Conservation (phyloP, 345 rosid genomes). For the Moricandia moricandioides region DNA sequence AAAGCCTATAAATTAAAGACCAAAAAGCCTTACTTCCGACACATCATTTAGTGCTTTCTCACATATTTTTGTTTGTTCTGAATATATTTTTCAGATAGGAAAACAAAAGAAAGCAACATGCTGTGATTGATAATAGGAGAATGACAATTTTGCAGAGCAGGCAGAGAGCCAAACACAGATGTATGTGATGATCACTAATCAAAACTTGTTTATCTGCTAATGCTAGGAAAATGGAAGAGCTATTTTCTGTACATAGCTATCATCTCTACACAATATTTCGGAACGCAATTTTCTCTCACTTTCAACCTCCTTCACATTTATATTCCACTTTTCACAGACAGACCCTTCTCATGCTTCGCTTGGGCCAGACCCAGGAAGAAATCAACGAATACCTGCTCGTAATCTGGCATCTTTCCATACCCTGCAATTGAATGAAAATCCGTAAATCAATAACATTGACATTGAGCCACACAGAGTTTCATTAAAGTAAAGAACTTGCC, state of each 20-base stretch:
- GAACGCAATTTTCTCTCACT: background rate
- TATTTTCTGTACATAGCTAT: constrained; percentile 28
- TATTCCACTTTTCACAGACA: constrained; percentile 4
- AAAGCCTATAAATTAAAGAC: background rate
- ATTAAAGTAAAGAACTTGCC: constrained; percentile 45
- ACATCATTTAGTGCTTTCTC: background rate
- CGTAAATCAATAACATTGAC: background rate
- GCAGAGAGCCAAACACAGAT: background rate
- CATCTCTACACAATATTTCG: constrained; percentile 17
- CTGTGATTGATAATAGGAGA: background rate
- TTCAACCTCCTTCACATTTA: background rate
- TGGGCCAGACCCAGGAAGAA: constrained; percentile 49
- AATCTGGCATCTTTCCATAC: constrained; percentile 75
- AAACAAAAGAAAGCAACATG: background rate
- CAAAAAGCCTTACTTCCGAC: background rate
- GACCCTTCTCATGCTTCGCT: constrained; percentile 42
- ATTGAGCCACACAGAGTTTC: background rate
- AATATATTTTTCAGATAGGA: background rate
- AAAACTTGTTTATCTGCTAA: constrained; percentile 4
- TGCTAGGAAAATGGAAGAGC: constrained; percentile 12
- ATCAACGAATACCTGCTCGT: constrained; percentile 74
- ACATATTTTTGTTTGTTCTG: background rate
- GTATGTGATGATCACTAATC: background rate
- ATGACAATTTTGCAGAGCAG: background rate
- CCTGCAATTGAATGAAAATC: constrained; percentile 43